Percentiles rank a stretch among this genome's conserved stretches.
These are phyloP conservation scores for Mytilinidion resinicola DNA, from an alignment of 495 filamentous ascomycete species.

Conservation along the genomic window DNA sequence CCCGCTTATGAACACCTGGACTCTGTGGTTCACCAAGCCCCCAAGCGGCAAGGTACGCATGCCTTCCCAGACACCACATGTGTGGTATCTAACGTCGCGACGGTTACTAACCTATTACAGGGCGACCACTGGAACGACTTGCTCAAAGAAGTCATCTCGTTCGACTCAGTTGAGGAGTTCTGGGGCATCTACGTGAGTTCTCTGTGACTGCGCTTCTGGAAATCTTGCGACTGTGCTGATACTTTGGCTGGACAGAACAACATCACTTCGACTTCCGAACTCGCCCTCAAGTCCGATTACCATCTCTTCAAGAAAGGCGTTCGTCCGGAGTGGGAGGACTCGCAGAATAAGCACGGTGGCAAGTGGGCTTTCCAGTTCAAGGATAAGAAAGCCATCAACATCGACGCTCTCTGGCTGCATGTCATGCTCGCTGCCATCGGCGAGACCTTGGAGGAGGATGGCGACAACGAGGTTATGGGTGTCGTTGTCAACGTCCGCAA, in stretches of 20 bases:
- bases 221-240: constrained; percentile 19
- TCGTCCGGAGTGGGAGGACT: constrained; percentile 96
- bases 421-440: constrained; percentile 95
- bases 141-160: constrained; percentile 95
- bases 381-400: constrained; percentile 80
- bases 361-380: constrained; percentile 98
- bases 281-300: constrained; percentile 96
- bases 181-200: constrained; percentile 94
- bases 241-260: constrained; percentile 66
- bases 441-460: constrained; percentile 90
- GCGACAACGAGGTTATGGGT: constrained; percentile 94
- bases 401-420: constrained; percentile 95
- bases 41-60: constrained; percentile 81
- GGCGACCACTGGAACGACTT: constrained; percentile 98
- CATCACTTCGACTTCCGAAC: constrained; percentile 89
- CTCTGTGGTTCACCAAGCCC: constrained; percentile 98
- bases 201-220: not conserved
- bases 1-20: constrained; percentile 92
- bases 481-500: constrained; percentile 98
- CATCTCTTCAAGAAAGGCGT: constrained; percentile 98
- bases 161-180: constrained; percentile 98
- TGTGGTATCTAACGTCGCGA: not conserved
- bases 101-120: constrained; percentile 40
- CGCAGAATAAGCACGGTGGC: constrained; percentile 96
- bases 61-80: not conserved